phyloP scores from a whole-genome alignment of 1,284 basidiomycete genomes.

The Tilletia indica region DNA sequence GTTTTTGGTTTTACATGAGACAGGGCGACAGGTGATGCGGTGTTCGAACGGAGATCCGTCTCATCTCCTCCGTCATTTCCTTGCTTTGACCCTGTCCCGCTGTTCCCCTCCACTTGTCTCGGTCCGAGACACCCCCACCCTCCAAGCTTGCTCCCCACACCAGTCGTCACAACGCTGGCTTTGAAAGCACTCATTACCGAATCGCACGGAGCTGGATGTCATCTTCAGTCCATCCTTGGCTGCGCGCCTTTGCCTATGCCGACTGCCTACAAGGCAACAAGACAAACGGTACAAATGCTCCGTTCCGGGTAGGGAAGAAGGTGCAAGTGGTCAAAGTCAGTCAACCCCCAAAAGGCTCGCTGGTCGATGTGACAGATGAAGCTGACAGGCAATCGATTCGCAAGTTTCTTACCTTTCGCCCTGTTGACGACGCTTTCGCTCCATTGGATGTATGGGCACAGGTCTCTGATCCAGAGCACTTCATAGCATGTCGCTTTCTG shows the following conservation, averaged over 20 bases:
- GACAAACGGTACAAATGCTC: background rate
- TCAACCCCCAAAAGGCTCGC: background rate
- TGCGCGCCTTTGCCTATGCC: conserved; percentile 14
- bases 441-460: conserved; percentile 1
- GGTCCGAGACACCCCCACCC: too few species aligned
- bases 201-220: background rate
- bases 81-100: too few species aligned
- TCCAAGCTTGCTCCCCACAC: too few species aligned
- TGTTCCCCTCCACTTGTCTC: too few species aligned
- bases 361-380: too few species aligned
- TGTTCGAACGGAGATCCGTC: too few species aligned
- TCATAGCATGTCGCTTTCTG: conserved; percentile 8
- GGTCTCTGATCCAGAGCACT: conserved; percentile 14
- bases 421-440: background rate
- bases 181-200: too few species aligned
- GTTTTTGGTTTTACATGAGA: too few species aligned
- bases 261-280: background rate
- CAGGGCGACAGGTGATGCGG: too few species aligned
- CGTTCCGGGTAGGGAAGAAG: conserved; percentile 2
- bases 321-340: conserved; percentile 8
- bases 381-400: background rate
- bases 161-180: too few species aligned
- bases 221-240: background rate
- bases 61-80: too few species aligned
- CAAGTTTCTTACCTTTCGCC: conserved; percentile 14